Percentiles rank a stretch among this genome's conserved stretches.
Evolutionary conservation across 2,329 filamentous ascomycete species (phyloP).

Genomic region (Calycina herbarum): DNA sequence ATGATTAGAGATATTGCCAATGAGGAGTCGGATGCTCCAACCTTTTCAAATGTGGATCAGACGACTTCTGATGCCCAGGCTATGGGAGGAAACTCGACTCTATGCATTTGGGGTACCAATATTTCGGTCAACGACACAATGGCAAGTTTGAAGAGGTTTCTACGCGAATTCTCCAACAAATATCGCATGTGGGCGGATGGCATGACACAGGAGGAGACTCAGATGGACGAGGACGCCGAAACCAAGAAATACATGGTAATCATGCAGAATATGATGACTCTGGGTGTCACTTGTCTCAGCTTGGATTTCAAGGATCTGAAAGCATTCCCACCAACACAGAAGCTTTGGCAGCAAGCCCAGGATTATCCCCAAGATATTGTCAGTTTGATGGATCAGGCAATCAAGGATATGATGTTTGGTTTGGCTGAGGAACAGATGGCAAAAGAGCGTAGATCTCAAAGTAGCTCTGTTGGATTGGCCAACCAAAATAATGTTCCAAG

Average conservation of each 20-base stretch:
- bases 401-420: slow-evolving; percentile 92
- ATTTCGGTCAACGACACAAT: slow-evolving; percentile 91
- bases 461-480: slow-evolving; percentile 47
- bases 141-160: slow-evolving; percentile 84
- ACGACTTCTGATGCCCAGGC: slow-evolving; percentile 89
- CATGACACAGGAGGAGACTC: slow-evolving; percentile 73
- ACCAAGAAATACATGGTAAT: slow-evolving; percentile 82
- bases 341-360: slow-evolving; percentile 93
- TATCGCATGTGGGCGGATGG: slow-evolving; percentile 92
- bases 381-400: slow-evolving; percentile 90
- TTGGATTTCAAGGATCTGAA: slow-evolving; percentile 88
- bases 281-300: slow-evolving; percentile 82
- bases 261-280: slow-evolving; percentile 85
- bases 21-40: slow-evolving; percentile 58
- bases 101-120: slow-evolving; percentile 95
- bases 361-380: slow-evolving; percentile 96
- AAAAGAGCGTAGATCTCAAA: slow-evolving; percentile 62
- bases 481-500: slow-evolving; percentile 41
- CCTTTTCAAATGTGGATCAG: slow-evolving; percentile 66
- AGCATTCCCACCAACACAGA: slow-evolving; percentile 86
- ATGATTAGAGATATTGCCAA: slow-evolving; percentile 55
- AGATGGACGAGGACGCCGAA: slow-evolving; percentile 68
- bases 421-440: slow-evolving; percentile 79
- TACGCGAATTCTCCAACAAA: slow-evolving; percentile 88
- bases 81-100: slow-evolving; percentile 77